phyloP scores from a whole-genome alignment of 2,329 filamentous ascomycete species.

The Torrubiellomyces zombiae region DNA sequence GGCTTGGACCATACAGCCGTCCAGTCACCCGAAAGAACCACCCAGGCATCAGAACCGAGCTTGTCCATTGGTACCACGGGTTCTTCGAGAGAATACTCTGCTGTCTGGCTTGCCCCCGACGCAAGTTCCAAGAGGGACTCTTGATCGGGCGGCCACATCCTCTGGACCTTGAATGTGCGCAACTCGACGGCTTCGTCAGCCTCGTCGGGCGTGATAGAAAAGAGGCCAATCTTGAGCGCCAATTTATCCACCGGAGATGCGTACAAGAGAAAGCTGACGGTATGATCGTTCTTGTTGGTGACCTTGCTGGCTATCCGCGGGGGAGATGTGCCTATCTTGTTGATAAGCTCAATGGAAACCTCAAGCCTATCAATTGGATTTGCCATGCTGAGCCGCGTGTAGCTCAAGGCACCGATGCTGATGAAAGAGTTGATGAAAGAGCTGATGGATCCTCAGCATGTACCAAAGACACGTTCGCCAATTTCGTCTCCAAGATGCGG shows the following conservation, averaged over 20 bases:
- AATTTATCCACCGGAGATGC: slow-evolving; percentile 27
- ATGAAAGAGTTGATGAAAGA: no score
- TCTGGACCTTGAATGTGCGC: slow-evolving; percentile 19
- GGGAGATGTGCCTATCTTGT: slow-evolving; percentile 13
- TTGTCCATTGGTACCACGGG: slow-evolving; percentile 16
- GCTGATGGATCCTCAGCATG: no score
- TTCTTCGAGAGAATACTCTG: slow-evolving; percentile 20
- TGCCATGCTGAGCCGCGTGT: background rate
- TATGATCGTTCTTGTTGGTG: slow-evolving; percentile 19
- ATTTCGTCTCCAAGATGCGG: no score
- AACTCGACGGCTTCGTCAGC: slow-evolving; percentile 17
- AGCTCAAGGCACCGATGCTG: no score
- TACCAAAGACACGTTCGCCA: no score
- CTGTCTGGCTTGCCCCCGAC: slow-evolving; percentile 17
- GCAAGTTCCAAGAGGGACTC: slow-evolving; percentile 22
- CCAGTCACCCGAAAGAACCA: background rate
- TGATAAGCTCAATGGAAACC: slow-evolving; percentile 1
- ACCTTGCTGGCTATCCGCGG: slow-evolving; percentile 20
- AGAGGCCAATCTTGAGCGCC: slow-evolving; percentile 23
- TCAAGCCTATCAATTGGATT: slow-evolving; percentile 1
- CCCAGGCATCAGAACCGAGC: background rate
- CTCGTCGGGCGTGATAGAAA: slow-evolving; percentile 20
- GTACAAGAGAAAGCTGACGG: slow-evolving; percentile 26
- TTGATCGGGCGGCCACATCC: slow-evolving; percentile 22
- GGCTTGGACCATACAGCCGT: slow-evolving; percentile 1